Conservation (phyloP, 176 grass and related monocot genomes). For the Bonia amplexicaulis region DNA sequence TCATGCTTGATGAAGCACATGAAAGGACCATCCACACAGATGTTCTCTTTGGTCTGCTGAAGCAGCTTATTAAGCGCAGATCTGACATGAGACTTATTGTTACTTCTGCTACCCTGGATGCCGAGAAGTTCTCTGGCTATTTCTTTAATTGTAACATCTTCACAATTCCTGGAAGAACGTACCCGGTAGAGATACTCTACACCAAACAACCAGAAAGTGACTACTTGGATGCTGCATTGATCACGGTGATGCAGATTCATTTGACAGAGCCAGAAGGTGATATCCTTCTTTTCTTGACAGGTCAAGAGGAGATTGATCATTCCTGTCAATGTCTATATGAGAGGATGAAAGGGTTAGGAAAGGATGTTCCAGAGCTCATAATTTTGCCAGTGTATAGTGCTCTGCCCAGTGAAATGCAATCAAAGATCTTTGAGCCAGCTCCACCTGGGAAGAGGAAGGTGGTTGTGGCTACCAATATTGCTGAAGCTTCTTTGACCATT, state of each 20-base stretch:
- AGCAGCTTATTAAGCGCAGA: constrained; percentile 85
- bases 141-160: constrained; percentile 98
- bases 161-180: constrained; percentile 94
- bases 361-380: constrained; percentile 87
- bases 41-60: constrained; percentile 87
- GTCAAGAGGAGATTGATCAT: constrained; percentile 95
- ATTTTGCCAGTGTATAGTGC: constrained; percentile 95
- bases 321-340: constrained; percentile 88
- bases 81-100: constrained; percentile 91
- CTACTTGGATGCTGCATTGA: constrained; percentile 90
- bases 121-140: constrained; percentile 98
- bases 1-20: constrained; percentile 98
- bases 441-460: constrained; percentile 97
- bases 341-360: constrained; percentile 89
- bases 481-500: constrained; percentile 91
- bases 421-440: constrained; percentile 89
- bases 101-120: constrained; percentile 93
- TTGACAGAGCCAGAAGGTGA: constrained; percentile 94
- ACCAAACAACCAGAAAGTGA: constrained; percentile 89
- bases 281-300: constrained; percentile 80
- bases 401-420: constrained; percentile 96
- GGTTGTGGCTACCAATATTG: constrained; percentile 93
- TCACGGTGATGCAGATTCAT: constrained; percentile 89
- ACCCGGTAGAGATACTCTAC: constrained; percentile 94
- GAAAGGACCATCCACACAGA: constrained; percentile 95